These are phyloP conservation scores for Ceriops decandra DNA, from an alignment of 345 rosid species.

Conservation along the genomic window DNA sequence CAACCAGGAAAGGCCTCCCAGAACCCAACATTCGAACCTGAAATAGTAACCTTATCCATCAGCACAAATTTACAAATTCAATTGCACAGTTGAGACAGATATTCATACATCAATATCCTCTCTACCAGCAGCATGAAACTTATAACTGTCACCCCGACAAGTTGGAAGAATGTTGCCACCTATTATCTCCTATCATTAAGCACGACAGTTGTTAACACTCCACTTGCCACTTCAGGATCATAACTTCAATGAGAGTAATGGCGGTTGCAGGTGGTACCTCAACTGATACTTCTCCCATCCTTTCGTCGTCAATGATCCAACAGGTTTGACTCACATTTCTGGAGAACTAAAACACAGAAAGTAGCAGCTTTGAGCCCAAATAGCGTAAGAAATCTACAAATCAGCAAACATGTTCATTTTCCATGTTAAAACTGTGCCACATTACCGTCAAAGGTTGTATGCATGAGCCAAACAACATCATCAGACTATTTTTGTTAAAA, in stretches of 20 bases:
- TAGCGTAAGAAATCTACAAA: neutral
- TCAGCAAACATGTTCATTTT: neutral
- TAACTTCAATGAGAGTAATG: constrained; percentile 7
- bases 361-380: neutral
- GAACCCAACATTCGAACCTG: constrained; percentile 99
- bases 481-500: neutral
- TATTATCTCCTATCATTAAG: constrained; percentile 61
- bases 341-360: constrained; percentile 54
- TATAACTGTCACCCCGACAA: constrained; percentile 74
- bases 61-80: constrained; percentile 16
- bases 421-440: neutral
- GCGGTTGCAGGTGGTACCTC: constrained; percentile 48
- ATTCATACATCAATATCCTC: constrained; percentile 87
- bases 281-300: constrained; percentile 93
- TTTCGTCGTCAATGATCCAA: constrained; percentile 95
- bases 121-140: constrained; percentile 99
- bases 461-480: neutral
- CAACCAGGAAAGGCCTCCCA: constrained; percentile 95
- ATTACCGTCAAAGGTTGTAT: too few relatives aligned
- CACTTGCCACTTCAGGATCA: constrained; percentile 6
- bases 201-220: constrained; percentile 16
- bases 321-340: constrained; percentile 94
- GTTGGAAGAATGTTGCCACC: constrained; percentile 72
- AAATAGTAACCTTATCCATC: constrained; percentile 20
- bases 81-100: constrained; percentile 12